These are phyloP conservation scores for Pichia sp. DNA, from an alignment of 1,139 yeast genomes.

Conservation along the genomic window DNA sequence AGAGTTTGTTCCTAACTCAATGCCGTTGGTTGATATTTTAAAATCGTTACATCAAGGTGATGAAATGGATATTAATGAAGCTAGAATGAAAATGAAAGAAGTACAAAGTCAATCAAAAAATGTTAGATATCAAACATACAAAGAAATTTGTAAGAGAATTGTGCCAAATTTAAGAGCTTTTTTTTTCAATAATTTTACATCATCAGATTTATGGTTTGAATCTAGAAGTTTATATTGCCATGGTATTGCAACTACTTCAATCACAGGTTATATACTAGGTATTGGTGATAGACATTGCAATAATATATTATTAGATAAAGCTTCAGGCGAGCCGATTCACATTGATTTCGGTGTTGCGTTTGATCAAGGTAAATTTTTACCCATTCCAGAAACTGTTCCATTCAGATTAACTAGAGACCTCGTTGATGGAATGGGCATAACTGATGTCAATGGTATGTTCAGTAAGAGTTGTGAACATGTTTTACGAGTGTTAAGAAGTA, in stretches of 20 bases:
- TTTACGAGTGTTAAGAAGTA: slow-evolving; percentile 57
- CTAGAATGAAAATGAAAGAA: slow-evolving; percentile 59
- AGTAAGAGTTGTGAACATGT: slow-evolving; percentile 69
- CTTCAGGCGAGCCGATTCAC: slow-evolving; percentile 87
- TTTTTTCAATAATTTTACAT: slow-evolving; percentile 61
- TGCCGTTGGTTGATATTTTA: slow-evolving; percentile 63
- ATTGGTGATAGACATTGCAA: slow-evolving; percentile 94
- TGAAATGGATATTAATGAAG: slow-evolving; percentile 45
- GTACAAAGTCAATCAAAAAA: slow-evolving; percentile 42
- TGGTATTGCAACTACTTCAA: slow-evolving; percentile 80
- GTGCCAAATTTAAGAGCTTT: slow-evolving; percentile 65
- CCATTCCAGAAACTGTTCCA: slow-evolving; percentile 91
- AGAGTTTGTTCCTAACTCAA: slow-evolving; percentile 80
- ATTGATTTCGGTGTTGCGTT: slow-evolving; percentile 95
- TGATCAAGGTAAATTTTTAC: slow-evolving; percentile 79
- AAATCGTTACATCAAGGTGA: slow-evolving; percentile 51
- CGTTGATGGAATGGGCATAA: slow-evolving; percentile 86
- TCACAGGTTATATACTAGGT: slow-evolving; percentile 83
- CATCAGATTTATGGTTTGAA: slow-evolving; percentile 68
- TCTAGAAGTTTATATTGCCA: slow-evolving; percentile 62
- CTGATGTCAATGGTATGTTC: slow-evolving; percentile 75
- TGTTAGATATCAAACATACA: slow-evolving; percentile 47
- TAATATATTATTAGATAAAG: slow-evolving; percentile 74
- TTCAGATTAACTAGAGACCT: slow-evolving; percentile 86
- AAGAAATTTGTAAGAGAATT: slow-evolving; percentile 44